Evolutionary conservation across 2,329 filamentous ascomycete species (phyloP).

Genomic region (Lomentospora prolificans): DNA sequence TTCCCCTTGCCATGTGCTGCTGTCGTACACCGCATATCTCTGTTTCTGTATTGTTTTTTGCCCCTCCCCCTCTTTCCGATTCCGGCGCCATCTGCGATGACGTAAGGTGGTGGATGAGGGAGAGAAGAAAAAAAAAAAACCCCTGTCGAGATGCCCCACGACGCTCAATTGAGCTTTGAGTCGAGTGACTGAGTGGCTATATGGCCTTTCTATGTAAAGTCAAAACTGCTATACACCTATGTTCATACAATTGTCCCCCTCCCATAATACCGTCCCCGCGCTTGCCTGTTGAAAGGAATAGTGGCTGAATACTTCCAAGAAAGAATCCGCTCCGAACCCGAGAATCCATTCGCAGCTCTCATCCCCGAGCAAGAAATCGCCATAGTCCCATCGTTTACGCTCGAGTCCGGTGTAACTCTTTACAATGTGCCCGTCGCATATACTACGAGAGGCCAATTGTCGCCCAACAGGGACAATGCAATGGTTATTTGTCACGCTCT

Average conservation of each 20-base stretch:
- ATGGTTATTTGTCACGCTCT: constrained; percentile 77
- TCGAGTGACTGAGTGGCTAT: background rate
- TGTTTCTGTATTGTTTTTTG: background rate
- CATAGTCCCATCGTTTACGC: constrained; percentile 77
- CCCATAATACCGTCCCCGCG: background rate
- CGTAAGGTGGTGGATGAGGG: constrained; percentile 6
- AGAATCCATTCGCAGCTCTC: constrained; percentile 81
- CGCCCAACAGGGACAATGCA: constrained; percentile 50
- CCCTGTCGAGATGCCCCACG: background rate
- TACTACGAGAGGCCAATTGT: constrained; percentile 53
- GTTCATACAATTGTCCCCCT: constrained; percentile 5
- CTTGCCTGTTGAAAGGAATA: constrained; percentile 22
- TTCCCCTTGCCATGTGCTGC: background rate
- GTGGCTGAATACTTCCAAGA: constrained; percentile 57
- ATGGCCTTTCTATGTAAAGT: background rate
- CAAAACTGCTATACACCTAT: constrained; percentile 8
- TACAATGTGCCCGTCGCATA: constrained; percentile 65
- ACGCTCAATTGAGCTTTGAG: constrained; percentile 12
- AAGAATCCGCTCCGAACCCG: constrained; percentile 61
- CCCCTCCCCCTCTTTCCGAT: constrained; percentile 8
- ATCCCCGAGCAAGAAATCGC: constrained; percentile 85
- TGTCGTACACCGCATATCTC: background rate
- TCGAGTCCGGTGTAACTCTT: constrained; percentile 83
- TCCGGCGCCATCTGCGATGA: constrained; percentile 4
- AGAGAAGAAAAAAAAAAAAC: constrained; percentile 13